phyloP scores from a whole-genome alignment of 2,329 filamentous ascomycete species.

The Monosporascus sp. region DNA sequence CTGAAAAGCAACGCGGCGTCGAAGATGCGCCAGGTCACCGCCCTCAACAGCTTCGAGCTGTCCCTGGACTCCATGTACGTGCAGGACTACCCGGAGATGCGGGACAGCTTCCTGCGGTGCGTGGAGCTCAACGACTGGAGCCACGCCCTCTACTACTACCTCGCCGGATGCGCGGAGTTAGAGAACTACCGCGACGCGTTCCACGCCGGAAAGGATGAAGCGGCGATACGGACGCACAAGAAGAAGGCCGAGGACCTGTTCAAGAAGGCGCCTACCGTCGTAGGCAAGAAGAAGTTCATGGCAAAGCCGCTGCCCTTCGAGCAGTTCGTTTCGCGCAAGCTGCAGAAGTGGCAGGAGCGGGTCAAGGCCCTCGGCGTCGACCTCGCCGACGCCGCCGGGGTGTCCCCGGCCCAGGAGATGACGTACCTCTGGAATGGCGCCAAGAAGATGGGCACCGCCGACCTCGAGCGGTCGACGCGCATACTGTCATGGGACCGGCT shows the following conservation, averaged over 20 bases:
- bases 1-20: conserved; percentile 55
- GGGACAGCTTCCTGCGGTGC: conserved; percentile 68
- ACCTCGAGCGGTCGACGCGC: conserved; percentile 58
- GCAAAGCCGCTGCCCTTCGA: conserved; percentile 86
- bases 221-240: conserved; percentile 51
- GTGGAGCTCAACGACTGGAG: conserved; percentile 86
- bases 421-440: conserved; percentile 88
- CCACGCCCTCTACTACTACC: conserved; percentile 83
- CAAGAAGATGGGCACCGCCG: conserved; percentile 65
- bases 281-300: conserved; percentile 87
- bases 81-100: conserved; percentile 70
- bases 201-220: conserved; percentile 31
- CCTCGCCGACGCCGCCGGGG: conserved; percentile 73
- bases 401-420: conserved; percentile 84
- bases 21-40: conserved; percentile 82
- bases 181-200: conserved; percentile 69
- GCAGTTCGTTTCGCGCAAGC: conserved; percentile 73
- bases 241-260: conserved; percentile 64
- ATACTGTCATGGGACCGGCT: conserved; percentile 63
- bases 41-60: conserved; percentile 79
- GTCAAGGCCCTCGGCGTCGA: conserved; percentile 61
- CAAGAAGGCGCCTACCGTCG: conserved; percentile 63
- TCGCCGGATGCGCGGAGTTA: conserved; percentile 71
- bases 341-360: conserved; percentile 81
- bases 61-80: conserved; percentile 72